Evolutionary conservation across 2,329 filamentous ascomycete genomes (phyloP).

Genomic region (Sphaerulina musiva): DNA sequence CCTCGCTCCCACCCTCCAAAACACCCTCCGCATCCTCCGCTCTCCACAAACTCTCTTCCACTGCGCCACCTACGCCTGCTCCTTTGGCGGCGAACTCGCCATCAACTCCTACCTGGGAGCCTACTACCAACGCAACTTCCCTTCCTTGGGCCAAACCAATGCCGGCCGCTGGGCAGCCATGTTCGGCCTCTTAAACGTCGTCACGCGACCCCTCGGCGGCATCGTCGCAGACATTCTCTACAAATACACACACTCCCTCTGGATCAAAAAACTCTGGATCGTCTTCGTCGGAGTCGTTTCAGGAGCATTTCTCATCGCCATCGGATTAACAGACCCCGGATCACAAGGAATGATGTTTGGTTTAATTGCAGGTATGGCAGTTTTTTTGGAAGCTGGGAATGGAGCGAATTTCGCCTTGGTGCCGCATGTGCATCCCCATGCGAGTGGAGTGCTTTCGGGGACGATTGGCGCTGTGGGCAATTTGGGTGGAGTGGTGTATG

Average conservation of each 20-base stretch:
- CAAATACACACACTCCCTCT: slow-evolving; percentile 45
- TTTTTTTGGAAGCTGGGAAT: slow-evolving; percentile 79
- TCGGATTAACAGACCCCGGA: slow-evolving; percentile 57
- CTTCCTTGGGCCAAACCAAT: slow-evolving; percentile 26
- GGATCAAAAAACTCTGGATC: slow-evolving; percentile 59
- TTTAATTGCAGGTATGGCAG: slow-evolving; percentile 66
- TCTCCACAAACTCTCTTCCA: slow-evolving; percentile 52
- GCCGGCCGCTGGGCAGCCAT: slow-evolving; percentile 60
- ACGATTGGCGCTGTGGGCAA: slow-evolving; percentile 74
- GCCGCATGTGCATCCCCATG: slow-evolving; percentile 74
- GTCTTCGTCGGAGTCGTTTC: slow-evolving; percentile 50
- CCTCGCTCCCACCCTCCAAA: slow-evolving; percentile 54
- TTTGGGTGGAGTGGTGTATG: slow-evolving; percentile 75
- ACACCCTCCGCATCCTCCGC: slow-evolving; percentile 55
- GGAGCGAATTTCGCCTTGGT: slow-evolving; percentile 81
- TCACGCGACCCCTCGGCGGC: slow-evolving; percentile 61
- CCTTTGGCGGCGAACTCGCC: slow-evolving; percentile 54
- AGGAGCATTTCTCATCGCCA: slow-evolving; percentile 54
- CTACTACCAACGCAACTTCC: slow-evolving; percentile 54
- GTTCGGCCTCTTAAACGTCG: slow-evolving; percentile 67
- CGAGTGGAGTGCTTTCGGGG: slow-evolving; percentile 73
- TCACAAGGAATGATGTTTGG: slow-evolving; percentile 62
- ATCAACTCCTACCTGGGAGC: slow-evolving; percentile 55
- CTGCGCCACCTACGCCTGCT: slow-evolving; percentile 51
- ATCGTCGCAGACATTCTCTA: slow-evolving; percentile 53